Base-by-base conservation (phyloP, 2,329 filamentous ascomycete species). In the Pyrenophora teres region DNA sequence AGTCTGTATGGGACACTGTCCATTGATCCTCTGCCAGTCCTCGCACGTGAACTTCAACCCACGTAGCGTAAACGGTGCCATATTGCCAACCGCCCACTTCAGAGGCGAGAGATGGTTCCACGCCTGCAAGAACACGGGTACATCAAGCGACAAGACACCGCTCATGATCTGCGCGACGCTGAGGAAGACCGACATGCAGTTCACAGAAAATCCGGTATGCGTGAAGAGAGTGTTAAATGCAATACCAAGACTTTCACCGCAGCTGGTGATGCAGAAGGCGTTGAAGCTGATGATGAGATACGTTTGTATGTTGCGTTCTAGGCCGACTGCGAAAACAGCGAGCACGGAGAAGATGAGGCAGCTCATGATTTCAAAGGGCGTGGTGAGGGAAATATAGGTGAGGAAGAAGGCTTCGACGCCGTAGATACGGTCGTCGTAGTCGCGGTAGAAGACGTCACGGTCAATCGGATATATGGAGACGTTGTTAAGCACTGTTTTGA, bases 171-270 rank as follows among this genome's bases (percentile, higher is more conserved):
- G 87, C 0, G 87, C 85, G 6, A 92, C 81, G 0, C 84, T 86
- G 3, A 92, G 77, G 15, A 92, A 78, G 36, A 90, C 81, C 0
- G 82, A 85, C 57, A 87, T 90, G 49, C 90, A 74, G 60, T 89
- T 90, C 52, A 92, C 83, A 0, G 88, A 87, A 68, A 92, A 92
- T 2, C 89, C 89, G 0, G 87, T 88, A 65, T 92, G 88, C 30
- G 76, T 75, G 68, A 91, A 89, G 7, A 92, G 74, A 0, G 88
- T 91, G 74, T 90, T 90, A 77, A 92, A 92, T 75, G 90, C 85
- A 65, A 92, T 91, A 0, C 89, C 88, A 1, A 92, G 66, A 46
- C 84, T 88, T 76, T 92, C 89, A 21, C 89, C 89, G 63, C 87
- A 90, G 46, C 79, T 87, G 13, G 90, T 86, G 47, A 92, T 83